Conservation (phyloP, 1,139 yeast genomes). For the Yamadazyma sp. region DNA sequence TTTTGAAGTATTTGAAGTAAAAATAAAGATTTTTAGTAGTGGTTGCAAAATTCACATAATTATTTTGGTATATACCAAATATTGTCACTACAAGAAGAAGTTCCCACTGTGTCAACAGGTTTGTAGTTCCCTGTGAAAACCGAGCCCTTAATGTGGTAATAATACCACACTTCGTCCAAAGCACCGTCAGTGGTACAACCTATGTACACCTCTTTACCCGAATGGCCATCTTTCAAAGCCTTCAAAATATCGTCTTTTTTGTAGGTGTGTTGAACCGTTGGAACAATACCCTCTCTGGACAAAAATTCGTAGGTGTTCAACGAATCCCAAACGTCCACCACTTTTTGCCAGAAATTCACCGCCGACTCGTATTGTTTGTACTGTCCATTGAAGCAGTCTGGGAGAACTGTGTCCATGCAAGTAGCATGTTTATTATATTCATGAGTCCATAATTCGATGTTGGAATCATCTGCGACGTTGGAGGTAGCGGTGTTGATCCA, state of each 20-base stretch:
- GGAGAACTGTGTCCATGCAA: constrained; percentile 43
- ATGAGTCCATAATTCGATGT: constrained; percentile 38
- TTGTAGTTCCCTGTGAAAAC: constrained; percentile 37
- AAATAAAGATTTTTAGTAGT: background rate
- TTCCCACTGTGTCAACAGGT: constrained; percentile 27
- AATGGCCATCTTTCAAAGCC: constrained; percentile 31
- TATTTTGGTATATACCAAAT: constrained; percentile 37
- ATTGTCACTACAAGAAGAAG: constrained; percentile 26
- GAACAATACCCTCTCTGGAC: constrained; percentile 33
- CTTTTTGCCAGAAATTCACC: constrained; percentile 34
- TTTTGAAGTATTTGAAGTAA: no score
- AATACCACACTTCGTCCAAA: constrained; percentile 41
- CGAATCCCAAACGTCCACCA: constrained; percentile 34
- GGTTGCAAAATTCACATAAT: background rate
- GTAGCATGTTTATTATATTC: constrained; percentile 48
- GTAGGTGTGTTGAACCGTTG: constrained; percentile 30
- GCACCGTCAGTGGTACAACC: constrained; percentile 34
- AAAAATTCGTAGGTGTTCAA: constrained; percentile 38
- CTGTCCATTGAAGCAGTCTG: constrained; percentile 34
- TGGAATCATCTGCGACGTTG: constrained; percentile 29
- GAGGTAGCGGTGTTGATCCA: constrained; percentile 39
- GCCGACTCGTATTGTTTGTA: constrained; percentile 33
- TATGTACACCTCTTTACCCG: constrained; percentile 33
- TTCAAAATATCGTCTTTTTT: constrained; percentile 28
- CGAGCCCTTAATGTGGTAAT: constrained; percentile 35